Base-by-base conservation (phyloP, 2,329 filamentous ascomycete genomes). In the Harringtonia lauricola region DNA sequence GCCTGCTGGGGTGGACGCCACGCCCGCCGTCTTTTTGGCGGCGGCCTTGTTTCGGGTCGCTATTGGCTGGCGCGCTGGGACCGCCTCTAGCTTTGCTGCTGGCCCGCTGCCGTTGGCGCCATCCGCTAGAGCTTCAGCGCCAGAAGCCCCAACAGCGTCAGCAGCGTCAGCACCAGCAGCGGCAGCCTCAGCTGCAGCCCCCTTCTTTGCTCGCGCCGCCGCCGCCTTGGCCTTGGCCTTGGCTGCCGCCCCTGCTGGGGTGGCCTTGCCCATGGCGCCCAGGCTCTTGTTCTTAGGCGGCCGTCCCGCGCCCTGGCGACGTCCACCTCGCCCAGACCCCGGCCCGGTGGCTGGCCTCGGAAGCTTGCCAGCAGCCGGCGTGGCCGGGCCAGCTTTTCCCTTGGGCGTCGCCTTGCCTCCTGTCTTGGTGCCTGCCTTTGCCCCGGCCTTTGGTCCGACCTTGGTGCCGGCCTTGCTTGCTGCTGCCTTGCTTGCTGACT, bases 61-160 rank as follows among this genome's bases (percentile, higher is more conserved):
- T 45, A 58, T 58, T 58, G 57, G 57, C 49, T 57, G 54, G 24
- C 36, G 43, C 36, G 49, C 34, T 41, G 44, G 44, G 22, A 36
- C 30, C 35, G 44, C 29, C 28, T 46, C 44, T 44, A 46, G 30
- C 39, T 35, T 34, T 35, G 46, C 38, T 40, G 41, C 46, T 42
- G 37, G 26, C 31, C 39, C 39, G 21, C 49, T 51, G 47, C 51
- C 54, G 44, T 46, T 45, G 49, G 48, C 50, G 39, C 54, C 17
- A 9, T 15, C 35, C 12, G 18, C 35, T 13, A 12, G 5, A 14
- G 35, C 21, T 14, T 22, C 34, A 3, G 21, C 13, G 2, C 8
- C 22, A 14, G 21, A 26, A 7, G 21, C n/a, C 22, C 28, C 35
- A 29, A n/a, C 19, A 44, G 29, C 30, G 10, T 12, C 36, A 10